Base-by-base conservation (phyloP, 148 eudicot genomes). In the Nepenthes mirabilis region DNA sequence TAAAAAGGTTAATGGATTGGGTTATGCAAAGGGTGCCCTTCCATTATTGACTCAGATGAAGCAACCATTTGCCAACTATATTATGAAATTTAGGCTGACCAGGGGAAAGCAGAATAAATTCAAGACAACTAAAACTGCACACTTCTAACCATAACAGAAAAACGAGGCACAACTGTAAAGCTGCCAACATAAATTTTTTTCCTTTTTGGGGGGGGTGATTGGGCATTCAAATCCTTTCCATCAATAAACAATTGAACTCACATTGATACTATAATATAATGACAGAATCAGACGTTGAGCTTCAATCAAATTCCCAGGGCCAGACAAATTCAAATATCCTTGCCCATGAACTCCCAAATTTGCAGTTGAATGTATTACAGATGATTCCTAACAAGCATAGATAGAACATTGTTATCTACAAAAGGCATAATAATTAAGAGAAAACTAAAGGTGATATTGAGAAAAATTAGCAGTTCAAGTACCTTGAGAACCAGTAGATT, bases 311-410 rank as follows among this genome's bases (percentile, higher is more conserved):
- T 88, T 90, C 72, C 98, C 98, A 37, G 87, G 82, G 59, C 98
- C 98, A 65, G 96, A 69, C 77, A 93, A 72, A 72, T 93, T 88
- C 74, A 93, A 57, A 55, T 75, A 82, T 48, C 98, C 98, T 76
- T 93, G 98, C 62, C 98, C 98, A 74, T 93, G 96, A 70, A 93
- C 68, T 73, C 95, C 98, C 76, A 93, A 70, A 82, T 93, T 82
- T 55, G 91, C 91, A 71, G 85, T 80, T 49, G 98, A 93, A 47
- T 65, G 96, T 67, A 93, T 88, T 54, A 77, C 73, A 61, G 98
- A 93, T 54, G 96, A 84, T 59, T 77, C 89, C 98, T 93, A 47
- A 33, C 14, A 64, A 37, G 34, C 43, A 64, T 10, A 40, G 9
- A 14, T 12, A 10, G 33, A 61, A 5, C 23, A 32, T 33, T 23